These are phyloP conservation scores for Ceratobasidium sp. DNA, from an alignment of 1,284 basidiomycete genomes.

Conservation along the genomic window DNA sequence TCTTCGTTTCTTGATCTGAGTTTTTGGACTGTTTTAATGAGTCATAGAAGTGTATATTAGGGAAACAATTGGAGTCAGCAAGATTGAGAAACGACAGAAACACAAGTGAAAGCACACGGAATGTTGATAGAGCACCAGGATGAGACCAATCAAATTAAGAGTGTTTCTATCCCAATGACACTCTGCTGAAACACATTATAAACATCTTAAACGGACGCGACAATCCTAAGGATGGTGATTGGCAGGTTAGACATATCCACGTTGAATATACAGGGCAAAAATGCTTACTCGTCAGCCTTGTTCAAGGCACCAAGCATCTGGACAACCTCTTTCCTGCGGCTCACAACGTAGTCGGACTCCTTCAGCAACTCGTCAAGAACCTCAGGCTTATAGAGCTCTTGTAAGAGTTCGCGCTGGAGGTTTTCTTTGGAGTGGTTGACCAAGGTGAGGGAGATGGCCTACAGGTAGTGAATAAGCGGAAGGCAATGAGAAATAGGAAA, in stretches of 20 bases:
- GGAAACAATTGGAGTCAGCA: constrained; percentile 10
- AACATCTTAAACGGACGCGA: constrained; percentile 47
- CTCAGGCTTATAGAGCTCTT: constrained; percentile 91
- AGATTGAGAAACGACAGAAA: constrained; percentile 27
- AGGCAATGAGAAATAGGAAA: background rate
- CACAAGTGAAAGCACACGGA: constrained; percentile 6
- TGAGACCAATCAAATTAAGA: constrained; percentile 26
- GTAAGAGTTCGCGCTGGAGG: constrained; percentile 87
- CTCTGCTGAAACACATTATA: background rate
- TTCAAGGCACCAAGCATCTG: constrained; percentile 89
- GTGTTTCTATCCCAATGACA: constrained; percentile 18
- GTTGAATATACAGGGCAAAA: background rate
- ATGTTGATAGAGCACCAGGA: constrained; percentile 13
- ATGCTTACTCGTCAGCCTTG: constrained; percentile 87
- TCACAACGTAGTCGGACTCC: constrained; percentile 87
- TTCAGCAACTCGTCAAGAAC: constrained; percentile 92
- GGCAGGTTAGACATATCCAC: background rate
- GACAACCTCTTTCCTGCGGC: constrained; percentile 87
- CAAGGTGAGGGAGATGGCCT: constrained; percentile 91
- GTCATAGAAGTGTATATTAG: constrained; percentile 40
- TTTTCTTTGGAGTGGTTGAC: constrained; percentile 94
- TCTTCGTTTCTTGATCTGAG: constrained; percentile 4
- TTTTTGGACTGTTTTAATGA: constrained; percentile 10
- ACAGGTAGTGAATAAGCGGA: background rate
- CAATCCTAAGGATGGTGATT: constrained; percentile 45